A percentile compares a stretch with the other conserved stretches of the same genome.
These are phyloP conservation scores for Talaromyces ruber DNA, from an alignment of 495 filamentous ascomycete species.

Conservation along the genomic window DNA sequence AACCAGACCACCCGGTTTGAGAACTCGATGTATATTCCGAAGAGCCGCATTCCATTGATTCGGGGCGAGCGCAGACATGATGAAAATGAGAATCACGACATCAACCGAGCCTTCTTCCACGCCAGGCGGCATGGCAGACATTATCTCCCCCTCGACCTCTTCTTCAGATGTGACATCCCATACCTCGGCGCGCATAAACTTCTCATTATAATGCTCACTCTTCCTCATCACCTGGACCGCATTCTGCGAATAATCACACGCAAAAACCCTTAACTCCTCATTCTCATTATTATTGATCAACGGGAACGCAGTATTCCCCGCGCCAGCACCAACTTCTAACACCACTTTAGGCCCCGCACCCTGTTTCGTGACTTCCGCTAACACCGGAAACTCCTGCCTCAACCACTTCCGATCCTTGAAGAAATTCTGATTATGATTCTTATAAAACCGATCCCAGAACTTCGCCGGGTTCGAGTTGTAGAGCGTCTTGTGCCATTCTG, in stretches of 20 bases:
- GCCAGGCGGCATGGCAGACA: constrained; percentile 54
- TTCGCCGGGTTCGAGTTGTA: constrained; percentile 86
- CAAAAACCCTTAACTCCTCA: constrained; percentile 66
- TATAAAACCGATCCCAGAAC: constrained; percentile 97
- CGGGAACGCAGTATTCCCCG: constrained; percentile 93
- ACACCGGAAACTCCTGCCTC: constrained; percentile 83
- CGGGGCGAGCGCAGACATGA: constrained; percentile 87
- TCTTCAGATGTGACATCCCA: constrained; percentile 73
- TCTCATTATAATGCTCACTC: constrained; percentile 55
- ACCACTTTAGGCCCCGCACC: constrained; percentile 54
- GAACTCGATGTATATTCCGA: constrained; percentile 65
- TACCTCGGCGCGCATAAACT: constrained; percentile 72
- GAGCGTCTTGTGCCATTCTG: constrained; percentile 73
- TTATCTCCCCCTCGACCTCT: constrained; percentile 14
- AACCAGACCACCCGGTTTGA: constrained; percentile 84
- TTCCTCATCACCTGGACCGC: constrained; percentile 82
- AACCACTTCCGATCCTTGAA: constrained; percentile 99
- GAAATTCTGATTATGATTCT: constrained; percentile 90
- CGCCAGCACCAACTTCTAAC: constrained; percentile 89
- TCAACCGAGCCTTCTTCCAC: constrained; percentile 72
- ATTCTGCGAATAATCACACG: constrained; percentile 87
- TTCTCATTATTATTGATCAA: constrained; percentile 76
- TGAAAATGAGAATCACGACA: constrained; percentile 88
- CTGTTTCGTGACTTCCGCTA: constrained; percentile 57
- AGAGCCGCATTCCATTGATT: constrained; percentile 77